Evolutionary conservation across 75 land plant genomes (phyloP).

Genomic region (Isoetes taiwanensis): DNA sequence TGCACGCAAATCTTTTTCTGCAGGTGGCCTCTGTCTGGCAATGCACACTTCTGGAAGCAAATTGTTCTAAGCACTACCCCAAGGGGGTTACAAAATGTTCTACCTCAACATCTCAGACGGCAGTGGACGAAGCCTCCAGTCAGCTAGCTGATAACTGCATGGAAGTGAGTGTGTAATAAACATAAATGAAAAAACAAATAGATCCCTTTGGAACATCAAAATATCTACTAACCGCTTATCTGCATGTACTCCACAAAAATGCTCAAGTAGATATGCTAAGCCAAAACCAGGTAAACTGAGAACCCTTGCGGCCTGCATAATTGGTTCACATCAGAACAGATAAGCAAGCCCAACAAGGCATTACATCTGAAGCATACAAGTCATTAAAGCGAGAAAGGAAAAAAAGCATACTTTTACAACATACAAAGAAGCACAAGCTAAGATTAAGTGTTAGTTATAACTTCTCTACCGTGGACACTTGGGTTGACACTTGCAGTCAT

Average conservation of each 20-base stretch:
- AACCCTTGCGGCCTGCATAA: slow-evolving; percentile 54
- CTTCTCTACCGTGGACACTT: too few relatives aligned
- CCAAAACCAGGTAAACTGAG: slow-evolving; percentile 70
- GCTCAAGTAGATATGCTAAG: slow-evolving; percentile 55
- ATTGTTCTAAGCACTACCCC: too few relatives aligned
- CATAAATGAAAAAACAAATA: background rate
- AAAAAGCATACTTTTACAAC: too few relatives aligned
- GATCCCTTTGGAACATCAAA: background rate
- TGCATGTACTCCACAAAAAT: slow-evolving; percentile 69
- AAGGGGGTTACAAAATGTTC: slow-evolving; percentile 5
- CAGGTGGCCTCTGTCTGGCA: too few relatives aligned
- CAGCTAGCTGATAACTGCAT: slow-evolving; percentile 92
- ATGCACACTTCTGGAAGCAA: too few relatives aligned
- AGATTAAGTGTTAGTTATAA: too few relatives aligned
- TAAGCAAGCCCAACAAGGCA: too few relatives aligned
- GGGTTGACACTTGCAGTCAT: too few relatives aligned
- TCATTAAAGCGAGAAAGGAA: too few relatives aligned
- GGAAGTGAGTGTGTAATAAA: background rate
- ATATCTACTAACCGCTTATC: slow-evolving; percentile 66
- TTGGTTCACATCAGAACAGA: background rate
- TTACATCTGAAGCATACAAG: too few relatives aligned
- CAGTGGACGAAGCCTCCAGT: slow-evolving; percentile 88
- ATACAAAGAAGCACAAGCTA: too few relatives aligned
- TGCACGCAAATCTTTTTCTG: too few relatives aligned
- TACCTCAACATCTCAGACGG: slow-evolving; percentile 82